Conservation (phyloP, 164 flowering plant genomes). For the Magnolia changhungtana region DNA sequence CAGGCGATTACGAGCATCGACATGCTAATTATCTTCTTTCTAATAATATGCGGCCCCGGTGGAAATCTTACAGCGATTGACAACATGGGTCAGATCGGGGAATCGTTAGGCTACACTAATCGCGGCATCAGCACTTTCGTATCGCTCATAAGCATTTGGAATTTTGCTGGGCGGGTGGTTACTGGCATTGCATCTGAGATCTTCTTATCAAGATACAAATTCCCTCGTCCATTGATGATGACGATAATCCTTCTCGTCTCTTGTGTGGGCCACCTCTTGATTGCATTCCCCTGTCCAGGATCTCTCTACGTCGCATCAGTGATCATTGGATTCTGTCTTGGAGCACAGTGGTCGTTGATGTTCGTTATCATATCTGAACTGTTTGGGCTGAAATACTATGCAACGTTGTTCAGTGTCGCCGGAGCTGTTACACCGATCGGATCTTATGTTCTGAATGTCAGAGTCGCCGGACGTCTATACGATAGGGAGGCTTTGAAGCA, state of each 20-base stretch:
- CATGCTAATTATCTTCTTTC: slow-evolving; percentile 51
- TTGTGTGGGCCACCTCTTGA: slow-evolving; percentile 49
- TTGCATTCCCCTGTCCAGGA: slow-evolving; percentile 43
- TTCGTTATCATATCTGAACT: slow-evolving; percentile 58
- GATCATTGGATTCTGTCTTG: slow-evolving; percentile 52
- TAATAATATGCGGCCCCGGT: slow-evolving; percentile 54
- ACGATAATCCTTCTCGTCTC: slow-evolving; percentile 39
- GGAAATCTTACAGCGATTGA: slow-evolving; percentile 56
- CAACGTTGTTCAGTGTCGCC: slow-evolving; percentile 59
- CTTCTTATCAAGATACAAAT: slow-evolving; percentile 37
- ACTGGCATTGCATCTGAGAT: slow-evolving; percentile 52
- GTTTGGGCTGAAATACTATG: slow-evolving; percentile 64
- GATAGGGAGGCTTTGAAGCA: slow-evolving; percentile 54
- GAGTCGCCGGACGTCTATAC: slow-evolving; percentile 45
- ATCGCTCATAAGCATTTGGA: slow-evolving; percentile 65
- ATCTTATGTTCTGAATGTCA: slow-evolving; percentile 46
- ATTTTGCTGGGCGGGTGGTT: slow-evolving; percentile 44
- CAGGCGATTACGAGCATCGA: slow-evolving; percentile 61
- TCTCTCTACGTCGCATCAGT: slow-evolving; percentile 51
- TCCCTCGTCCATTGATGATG: slow-evolving; percentile 55
- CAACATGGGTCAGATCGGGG: slow-evolving; percentile 64
- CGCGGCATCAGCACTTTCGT: slow-evolving; percentile 49
- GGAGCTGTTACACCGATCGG: slow-evolving; percentile 58
- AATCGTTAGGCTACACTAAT: slow-evolving; percentile 39
- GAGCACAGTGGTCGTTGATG: slow-evolving; percentile 57